Evolutionary conservation across 2,329 filamentous ascomycete species (phyloP).

Genomic region (Aspergillus tanneri): DNA sequence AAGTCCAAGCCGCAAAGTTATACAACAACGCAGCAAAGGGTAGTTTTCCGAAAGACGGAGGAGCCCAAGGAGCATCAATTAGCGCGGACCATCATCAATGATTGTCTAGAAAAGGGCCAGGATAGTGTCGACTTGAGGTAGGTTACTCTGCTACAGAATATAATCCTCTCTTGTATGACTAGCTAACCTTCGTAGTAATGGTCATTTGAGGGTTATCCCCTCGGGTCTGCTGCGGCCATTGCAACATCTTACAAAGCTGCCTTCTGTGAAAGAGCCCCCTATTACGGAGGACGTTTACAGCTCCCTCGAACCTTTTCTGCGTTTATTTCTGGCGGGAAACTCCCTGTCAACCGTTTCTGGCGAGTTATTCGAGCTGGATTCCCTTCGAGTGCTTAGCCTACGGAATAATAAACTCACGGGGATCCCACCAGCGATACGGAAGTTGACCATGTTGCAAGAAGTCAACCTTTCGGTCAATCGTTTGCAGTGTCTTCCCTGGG

Average conservation of each 20-base stretch:
- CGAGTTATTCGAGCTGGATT: slow-evolving; percentile 44
- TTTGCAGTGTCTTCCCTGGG: slow-evolving; percentile 45
- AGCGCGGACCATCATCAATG: slow-evolving; percentile 39
- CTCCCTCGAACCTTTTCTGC: slow-evolving; percentile 43
- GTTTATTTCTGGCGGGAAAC: slow-evolving; percentile 47
- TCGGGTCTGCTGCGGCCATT: slow-evolving; percentile 36
- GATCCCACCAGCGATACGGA: slow-evolving; percentile 43
- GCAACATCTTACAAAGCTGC: slow-evolving; percentile 43
- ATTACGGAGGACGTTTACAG: slow-evolving; percentile 39
- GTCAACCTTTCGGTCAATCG: slow-evolving; percentile 49
- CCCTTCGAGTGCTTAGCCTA: slow-evolving; percentile 46
- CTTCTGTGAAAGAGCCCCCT: slow-evolving; percentile 33
- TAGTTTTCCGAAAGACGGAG: slow-evolving; percentile 21
- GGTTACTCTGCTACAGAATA: slow-evolving; percentile 12
- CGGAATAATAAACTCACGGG: slow-evolving; percentile 47
- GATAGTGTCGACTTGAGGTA: slow-evolving; percentile 49
- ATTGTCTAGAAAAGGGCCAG: slow-evolving; percentile 45
- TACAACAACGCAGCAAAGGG: slow-evolving; percentile 17
- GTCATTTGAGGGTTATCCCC: slow-evolving; percentile 33
- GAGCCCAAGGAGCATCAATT: slow-evolving; percentile 39
- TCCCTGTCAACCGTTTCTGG: slow-evolving; percentile 36
- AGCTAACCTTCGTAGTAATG: slow-evolving; percentile 25
- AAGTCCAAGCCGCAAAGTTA: neutral
- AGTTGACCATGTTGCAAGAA: slow-evolving; percentile 43
- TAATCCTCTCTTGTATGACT: neutral